phyloP scores from a whole-genome alignment of 1,284 basidiomycete genomes.

The Cystobasidium slooffiae region DNA sequence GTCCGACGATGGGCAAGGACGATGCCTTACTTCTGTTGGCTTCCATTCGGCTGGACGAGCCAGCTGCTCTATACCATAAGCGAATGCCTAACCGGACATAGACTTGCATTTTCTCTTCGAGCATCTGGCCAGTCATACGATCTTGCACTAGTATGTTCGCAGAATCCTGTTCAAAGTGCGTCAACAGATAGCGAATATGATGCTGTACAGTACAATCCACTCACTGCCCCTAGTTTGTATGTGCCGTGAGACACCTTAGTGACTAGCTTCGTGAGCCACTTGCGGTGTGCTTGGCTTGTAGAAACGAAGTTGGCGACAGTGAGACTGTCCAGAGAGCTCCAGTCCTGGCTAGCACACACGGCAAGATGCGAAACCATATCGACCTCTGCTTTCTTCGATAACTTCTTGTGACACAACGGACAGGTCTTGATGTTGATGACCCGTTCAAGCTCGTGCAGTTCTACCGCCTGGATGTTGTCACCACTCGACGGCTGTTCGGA shows the following conservation, averaged over 20 bases:
- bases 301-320: slow-evolving; percentile 96
- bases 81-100: slow-evolving; percentile 92
- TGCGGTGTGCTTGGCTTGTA: slow-evolving; percentile 90
- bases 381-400: slow-evolving; percentile 83
- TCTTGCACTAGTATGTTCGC: slow-evolving; percentile 98
- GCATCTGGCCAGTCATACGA: slow-evolving; percentile 81
- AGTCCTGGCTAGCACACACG: slow-evolving; percentile 89
- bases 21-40: slow-evolving; percentile 71
- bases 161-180: slow-evolving; percentile 66
- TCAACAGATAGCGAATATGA: neutral
- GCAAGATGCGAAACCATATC: slow-evolving; percentile 65
- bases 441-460: slow-evolving; percentile 64
- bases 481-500: neutral
- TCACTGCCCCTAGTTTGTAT: slow-evolving; percentile 84
- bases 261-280: slow-evolving; percentile 91
- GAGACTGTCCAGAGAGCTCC: slow-evolving; percentile 83
- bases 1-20: neutral
- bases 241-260: slow-evolving; percentile 67
- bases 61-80: slow-evolving; percentile 78
- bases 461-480: neutral
- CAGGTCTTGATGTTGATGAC: slow-evolving; percentile 94
- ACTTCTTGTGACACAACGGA: slow-evolving; percentile 85
- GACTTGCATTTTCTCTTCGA: slow-evolving; percentile 97
- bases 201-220: slow-evolving; percentile 57
- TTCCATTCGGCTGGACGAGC: slow-evolving; percentile 82